Evolutionary conservation across 1,284 basidiomycete species (phyloP).

Genomic region (Pterulicium gracile): DNA sequence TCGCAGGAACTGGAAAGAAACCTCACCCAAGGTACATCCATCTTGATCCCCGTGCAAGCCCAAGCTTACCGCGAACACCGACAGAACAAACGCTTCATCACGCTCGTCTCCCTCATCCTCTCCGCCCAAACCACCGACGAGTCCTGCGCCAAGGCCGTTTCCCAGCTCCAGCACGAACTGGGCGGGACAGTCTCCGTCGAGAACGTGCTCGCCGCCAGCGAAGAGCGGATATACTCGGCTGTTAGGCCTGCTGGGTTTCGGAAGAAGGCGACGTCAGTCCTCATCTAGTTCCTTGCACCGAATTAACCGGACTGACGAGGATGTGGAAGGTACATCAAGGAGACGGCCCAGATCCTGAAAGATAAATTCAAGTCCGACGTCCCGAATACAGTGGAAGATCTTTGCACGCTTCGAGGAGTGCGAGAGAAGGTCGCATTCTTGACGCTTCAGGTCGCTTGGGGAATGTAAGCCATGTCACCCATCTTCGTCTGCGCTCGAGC

Average conservation of each 20-base stretch:
- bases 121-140: conserved; percentile 94
- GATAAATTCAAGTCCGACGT: conserved; percentile 74
- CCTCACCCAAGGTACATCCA: conserved; percentile 13
- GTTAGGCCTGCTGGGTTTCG: conserved; percentile 93
- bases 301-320: conserved; percentile 15
- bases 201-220: conserved; percentile 58
- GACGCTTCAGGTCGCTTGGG: conserved; percentile 78
- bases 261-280: conserved; percentile 72
- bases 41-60: conserved; percentile 57
- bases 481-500: background rate
- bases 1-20: conserved; percentile 1
- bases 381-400: conserved; percentile 76
- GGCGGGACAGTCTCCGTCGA: conserved; percentile 72
- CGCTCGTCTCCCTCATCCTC: conserved; percentile 89
- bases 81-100: conserved; percentile 73
- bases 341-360: conserved; percentile 55
- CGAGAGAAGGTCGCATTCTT: conserved; percentile 93
- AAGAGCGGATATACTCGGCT: conserved; percentile 52
- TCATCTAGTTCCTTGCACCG: background rate
- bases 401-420: conserved; percentile 78
- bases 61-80: conserved; percentile 33
- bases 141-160: conserved; percentile 78
- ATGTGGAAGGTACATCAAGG: conserved; percentile 73
- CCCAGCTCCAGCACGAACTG: conserved; percentile 62
- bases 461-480: conserved; percentile 40